Conservation (phyloP, 1,284 basidiomycete genomes). For the Fomitopsis palustris region DNA sequence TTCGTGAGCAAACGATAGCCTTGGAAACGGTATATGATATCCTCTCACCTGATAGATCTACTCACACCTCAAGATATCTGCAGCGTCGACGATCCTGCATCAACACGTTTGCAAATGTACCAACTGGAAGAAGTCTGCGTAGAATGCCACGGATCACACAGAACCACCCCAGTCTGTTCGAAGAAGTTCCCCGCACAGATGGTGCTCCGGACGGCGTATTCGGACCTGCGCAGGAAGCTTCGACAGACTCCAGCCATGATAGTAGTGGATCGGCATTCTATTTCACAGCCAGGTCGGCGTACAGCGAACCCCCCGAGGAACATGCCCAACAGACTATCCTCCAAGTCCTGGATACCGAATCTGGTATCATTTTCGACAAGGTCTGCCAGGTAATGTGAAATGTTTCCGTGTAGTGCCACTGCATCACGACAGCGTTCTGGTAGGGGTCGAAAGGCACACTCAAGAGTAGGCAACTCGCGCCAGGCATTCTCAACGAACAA, state of each 20-base stretch:
- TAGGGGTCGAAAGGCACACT: conserved; percentile 1
- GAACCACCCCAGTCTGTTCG: neutral
- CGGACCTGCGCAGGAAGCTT: neutral
- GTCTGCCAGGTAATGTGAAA: conserved; percentile 6
- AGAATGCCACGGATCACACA: neutral
- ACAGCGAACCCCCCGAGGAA: conserved; percentile 1
- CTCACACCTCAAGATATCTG: too few relatives aligned
- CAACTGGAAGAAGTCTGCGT: neutral
- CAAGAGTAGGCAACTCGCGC: neutral
- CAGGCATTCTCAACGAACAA: neutral
- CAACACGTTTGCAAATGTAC: neutral
- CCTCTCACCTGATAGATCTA: too few relatives aligned
- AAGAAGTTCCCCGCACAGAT: neutral
- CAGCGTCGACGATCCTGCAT: neutral
- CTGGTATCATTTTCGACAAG: conserved; percentile 6
- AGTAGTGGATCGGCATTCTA: conserved; percentile 1
- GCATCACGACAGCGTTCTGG: neutral
- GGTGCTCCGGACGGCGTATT: neutral
- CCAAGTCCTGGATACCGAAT: conserved; percentile 6
- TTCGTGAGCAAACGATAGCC: neutral
- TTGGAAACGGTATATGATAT: neutral
- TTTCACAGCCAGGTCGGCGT: conserved; percentile 5
- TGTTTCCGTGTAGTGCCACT: neutral
- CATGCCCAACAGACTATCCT: neutral
- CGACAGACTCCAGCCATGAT: conserved; percentile 1